Percentiles rank a stretch among this genome's conserved stretches.
These are phyloP conservation scores for Diplodia sapinea DNA, from an alignment of 2,329 filamentous ascomycete species.

Conservation along the genomic window DNA sequence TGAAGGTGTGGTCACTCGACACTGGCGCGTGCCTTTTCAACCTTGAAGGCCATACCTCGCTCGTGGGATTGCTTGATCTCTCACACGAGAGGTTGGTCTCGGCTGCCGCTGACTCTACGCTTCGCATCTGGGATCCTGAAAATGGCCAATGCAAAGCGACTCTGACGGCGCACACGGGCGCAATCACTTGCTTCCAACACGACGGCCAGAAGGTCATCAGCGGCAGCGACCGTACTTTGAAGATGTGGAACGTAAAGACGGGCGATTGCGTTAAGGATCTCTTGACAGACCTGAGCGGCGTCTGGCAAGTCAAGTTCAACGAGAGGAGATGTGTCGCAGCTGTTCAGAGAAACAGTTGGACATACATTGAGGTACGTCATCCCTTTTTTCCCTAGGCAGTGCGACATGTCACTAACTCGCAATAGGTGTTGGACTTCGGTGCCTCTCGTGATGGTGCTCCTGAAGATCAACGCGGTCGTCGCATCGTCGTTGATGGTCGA, in stretches of 20 bases:
- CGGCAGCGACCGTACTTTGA: constrained; percentile 91
- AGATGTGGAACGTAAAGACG: constrained; percentile 97
- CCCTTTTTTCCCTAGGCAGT: constrained; percentile 32
- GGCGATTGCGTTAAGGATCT: constrained; percentile 93
- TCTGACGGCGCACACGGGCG: constrained; percentile 90
- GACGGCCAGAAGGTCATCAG: constrained; percentile 96
- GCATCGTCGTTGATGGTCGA: constrained; percentile 64
- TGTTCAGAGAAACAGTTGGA: constrained; percentile 88
- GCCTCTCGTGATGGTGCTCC: constrained; percentile 87
- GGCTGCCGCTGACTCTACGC: constrained; percentile 90
- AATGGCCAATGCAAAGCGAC: constrained; percentile 88
- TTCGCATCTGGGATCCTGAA: constrained; percentile 97
- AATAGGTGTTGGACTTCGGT: constrained; percentile 93
- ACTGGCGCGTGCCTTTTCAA: constrained; percentile 86
- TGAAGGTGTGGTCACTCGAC: constrained; percentile 96
- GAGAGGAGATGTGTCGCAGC: constrained; percentile 93
- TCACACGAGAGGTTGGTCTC: constrained; percentile 90
- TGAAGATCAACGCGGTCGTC: constrained; percentile 75
- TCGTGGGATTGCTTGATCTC: constrained; percentile 90
- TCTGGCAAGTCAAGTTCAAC: constrained; percentile 99
- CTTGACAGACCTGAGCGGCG: constrained; percentile 89
- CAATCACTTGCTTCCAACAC: constrained; percentile 98
- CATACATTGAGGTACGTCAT: constrained; percentile 85
- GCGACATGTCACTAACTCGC: constrained; percentile 43
- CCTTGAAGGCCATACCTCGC: constrained; percentile 87